Conservation (phyloP, 1,284 basidiomycete genomes). For the Singerocomus rubriflavus region DNA sequence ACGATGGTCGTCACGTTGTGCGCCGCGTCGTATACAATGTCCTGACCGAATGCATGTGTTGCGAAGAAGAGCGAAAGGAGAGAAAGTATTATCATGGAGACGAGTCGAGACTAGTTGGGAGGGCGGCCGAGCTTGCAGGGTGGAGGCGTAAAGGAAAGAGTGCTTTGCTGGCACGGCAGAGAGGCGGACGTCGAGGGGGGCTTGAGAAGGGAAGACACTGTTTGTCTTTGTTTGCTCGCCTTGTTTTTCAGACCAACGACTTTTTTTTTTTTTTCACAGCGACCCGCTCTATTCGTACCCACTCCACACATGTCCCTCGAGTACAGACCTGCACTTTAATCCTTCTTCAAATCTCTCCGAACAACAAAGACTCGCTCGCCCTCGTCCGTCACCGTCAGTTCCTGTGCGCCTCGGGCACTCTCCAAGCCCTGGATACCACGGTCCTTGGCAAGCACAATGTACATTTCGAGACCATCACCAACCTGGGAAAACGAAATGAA, state of each 20-base stretch:
- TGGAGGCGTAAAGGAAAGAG: background rate
- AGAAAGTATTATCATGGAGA: constrained; percentile 20
- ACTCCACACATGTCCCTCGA: no score
- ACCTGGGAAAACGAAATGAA: constrained; percentile 51
- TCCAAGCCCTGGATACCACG: constrained; percentile 63
- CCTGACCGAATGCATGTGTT: constrained; percentile 38
- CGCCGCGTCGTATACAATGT: constrained; percentile 31
- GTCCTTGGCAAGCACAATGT: constrained; percentile 74
- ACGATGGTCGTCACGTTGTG: constrained; percentile 65
- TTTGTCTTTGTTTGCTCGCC: constrained; percentile 26
- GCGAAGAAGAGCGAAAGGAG: constrained; percentile 23
- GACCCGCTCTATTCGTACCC: background rate
- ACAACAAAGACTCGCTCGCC: constrained; percentile 75
- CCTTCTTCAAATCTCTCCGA: constrained; percentile 71
- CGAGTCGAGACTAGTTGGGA: background rate
- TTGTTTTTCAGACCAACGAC: constrained; percentile 7
- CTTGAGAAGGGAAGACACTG: constrained; percentile 11
- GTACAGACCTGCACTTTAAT: no score
- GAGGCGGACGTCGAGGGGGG: constrained; percentile 11
- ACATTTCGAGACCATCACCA: constrained; percentile 91
- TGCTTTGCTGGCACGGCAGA: constrained; percentile 2
- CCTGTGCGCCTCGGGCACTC: constrained; percentile 55
- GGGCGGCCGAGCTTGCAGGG: constrained; percentile 1
- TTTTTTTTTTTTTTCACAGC: background rate
- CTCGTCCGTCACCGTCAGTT: constrained; percentile 53